A percentile compares a stretch with the other conserved stretches of the same genome.
Evolutionary conservation across 129 eudicot genomes (phyloP).

Genomic region (Helianthus tuberosus): DNA sequence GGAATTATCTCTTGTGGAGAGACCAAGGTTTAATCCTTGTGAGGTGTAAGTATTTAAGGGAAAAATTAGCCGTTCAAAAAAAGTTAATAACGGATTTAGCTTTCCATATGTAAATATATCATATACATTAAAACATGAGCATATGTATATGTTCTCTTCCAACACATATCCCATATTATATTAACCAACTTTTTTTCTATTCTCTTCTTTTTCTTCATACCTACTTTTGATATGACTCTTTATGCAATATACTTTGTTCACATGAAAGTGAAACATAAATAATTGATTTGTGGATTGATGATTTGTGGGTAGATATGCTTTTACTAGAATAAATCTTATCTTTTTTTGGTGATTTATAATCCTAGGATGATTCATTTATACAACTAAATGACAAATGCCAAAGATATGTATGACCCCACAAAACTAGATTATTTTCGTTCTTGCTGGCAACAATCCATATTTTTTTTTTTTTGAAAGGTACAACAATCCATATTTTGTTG

Average conservation of each 20-base stretch:
- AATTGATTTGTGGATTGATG: neutral
- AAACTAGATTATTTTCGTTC: conserved; percentile 8
- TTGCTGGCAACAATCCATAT: conserved; percentile 11
- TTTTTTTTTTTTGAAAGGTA: no score
- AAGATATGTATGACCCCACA: conserved; percentile 41
- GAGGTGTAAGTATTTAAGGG: no score
- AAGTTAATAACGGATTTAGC: no score
- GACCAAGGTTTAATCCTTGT: no score
- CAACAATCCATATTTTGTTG: conserved; percentile 17
- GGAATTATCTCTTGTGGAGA: no score
- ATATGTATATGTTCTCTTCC: no score
- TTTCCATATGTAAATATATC: neutral
- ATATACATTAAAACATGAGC: no score
- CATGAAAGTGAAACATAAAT: neutral
- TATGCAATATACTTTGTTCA: conserved; percentile 17
- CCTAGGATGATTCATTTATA: neutral
- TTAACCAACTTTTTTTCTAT: no score
- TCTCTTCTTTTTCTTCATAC: neutral
- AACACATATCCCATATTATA: no score
- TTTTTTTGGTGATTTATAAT: neutral
- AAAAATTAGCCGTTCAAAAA: no score
- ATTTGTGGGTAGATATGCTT: conserved; percentile 44
- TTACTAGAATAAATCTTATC: conserved; percentile 30
- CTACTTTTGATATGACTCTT: conserved; percentile 20
- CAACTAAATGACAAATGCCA: conserved; percentile 37